Evolutionary conservation across 371 early-diverging fungal genomes (phyloP), one percentile per base, ranked within the genome.

Genomic region (Mucor racemosus): DNA sequence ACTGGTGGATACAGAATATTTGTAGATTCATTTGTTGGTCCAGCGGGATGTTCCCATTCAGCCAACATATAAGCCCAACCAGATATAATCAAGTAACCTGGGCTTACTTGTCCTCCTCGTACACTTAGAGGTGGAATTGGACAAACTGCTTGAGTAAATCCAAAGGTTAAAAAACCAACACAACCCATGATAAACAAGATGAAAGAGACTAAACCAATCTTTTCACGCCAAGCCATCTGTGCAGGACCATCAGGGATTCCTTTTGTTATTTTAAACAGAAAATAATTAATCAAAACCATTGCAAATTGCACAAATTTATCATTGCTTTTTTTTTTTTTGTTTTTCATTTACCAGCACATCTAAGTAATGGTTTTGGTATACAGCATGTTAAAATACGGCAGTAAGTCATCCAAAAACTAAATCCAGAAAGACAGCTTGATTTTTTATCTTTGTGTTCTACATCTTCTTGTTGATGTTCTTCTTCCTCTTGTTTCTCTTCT

Each of bases 221-320:
- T 96, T 76, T 95, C 94, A 38, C 94, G 80, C 94, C 95, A 95
- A 44, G 82, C 97, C 53, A 87, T 88, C 68, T 88, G 92, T 44
- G 87, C 78, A 50, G 75, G 84, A 1, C 74, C 70, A 50, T 75
- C 69, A 26, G 72, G 66, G 14, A 81, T 80, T 60, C 87, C 87
- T 84, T 60, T 33, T 57, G 26, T 31, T 41, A 9, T 41, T 41
- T 14, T 41, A 19, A 15, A 42, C n/a, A 44, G 34, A 50, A 11
- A 54, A 46, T 46, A 33, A 39, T 33, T 48, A 44, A 39, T 44
- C 41, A 39, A 1, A 17, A 14, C 33, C 19, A 7, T 26, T 31
- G 17, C n/a, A 44, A 44, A 17, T 14, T 15, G 10, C 0, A 38
- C 5, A 7, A 1, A 7, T 38, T 6, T 6, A 8, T 19, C 48